phyloP scores from a whole-genome alignment of 441 rosid genomes.

The Populus hybrid region DNA sequence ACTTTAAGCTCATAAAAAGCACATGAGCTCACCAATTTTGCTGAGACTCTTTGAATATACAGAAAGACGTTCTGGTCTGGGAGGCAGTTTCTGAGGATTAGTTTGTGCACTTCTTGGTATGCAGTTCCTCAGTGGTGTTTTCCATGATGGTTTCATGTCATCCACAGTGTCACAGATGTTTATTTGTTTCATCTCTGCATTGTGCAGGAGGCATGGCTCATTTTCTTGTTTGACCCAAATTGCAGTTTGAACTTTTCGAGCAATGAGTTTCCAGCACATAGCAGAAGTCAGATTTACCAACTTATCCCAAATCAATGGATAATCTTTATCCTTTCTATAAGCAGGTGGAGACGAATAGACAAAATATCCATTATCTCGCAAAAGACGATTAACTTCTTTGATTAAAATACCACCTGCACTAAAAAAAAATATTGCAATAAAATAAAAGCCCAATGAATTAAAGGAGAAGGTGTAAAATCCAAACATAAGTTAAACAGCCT shows the following conservation, averaged over 20 bases:
- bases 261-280: conserved; percentile 96
- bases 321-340: conserved; percentile 74
- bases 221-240: conserved; percentile 78
- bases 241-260: conserved; percentile 82
- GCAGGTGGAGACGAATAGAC: conserved; percentile 95
- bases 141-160: conserved; percentile 68
- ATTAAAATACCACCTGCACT: conserved; percentile 54
- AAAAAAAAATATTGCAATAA: background rate
- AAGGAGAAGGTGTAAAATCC: background rate
- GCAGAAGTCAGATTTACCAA: conserved; percentile 65
- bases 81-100: conserved; percentile 47
- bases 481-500: background rate
- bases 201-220: conserved; percentile 52
- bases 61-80: conserved; percentile 61
- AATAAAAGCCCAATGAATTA: background rate
- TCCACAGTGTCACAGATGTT: conserved; percentile 56
- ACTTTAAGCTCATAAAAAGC: background rate
- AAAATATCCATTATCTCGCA: conserved; percentile 79
- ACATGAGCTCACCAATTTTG: conserved; percentile 42
- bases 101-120: conserved; percentile 31
- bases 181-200: conserved; percentile 55
- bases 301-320: conserved; percentile 76
- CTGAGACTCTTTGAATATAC: conserved; percentile 56
- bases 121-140: conserved; percentile 63
- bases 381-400: conserved; percentile 81